A percentile compares a stretch with the other conserved stretches of the same genome.
Conservation (phyloP, 2,329 filamentous ascomycete genomes). For the Colletotrichum sp. region DNA sequence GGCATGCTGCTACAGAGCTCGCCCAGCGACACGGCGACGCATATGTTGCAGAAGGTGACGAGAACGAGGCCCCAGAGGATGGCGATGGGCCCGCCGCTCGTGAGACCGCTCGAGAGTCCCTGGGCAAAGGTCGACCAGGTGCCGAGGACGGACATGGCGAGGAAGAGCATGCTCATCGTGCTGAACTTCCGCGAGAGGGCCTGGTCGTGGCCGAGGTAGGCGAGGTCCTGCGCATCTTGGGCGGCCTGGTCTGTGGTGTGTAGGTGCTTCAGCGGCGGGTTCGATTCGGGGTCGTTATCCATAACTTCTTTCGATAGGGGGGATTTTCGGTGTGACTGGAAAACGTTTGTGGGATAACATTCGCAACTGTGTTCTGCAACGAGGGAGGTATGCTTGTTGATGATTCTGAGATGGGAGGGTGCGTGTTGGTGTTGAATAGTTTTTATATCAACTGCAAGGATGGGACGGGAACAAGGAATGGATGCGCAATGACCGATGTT, state of each 20-base stretch:
- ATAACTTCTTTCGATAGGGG: not conserved
- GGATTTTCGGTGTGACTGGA: not conserved
- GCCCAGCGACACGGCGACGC: conserved; percentile 59
- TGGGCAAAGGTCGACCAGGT: conserved; percentile 65
- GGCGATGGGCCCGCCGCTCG: conserved; percentile 56
- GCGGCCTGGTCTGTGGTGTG: not conserved
- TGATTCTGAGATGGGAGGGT: not conserved
- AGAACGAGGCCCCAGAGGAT: conserved; percentile 61
- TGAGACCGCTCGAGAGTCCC: conserved; percentile 46
- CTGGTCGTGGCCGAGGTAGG: conserved; percentile 44
- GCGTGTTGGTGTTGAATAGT: not conserved
- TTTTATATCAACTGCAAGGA: not conserved
- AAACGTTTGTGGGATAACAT: not conserved
- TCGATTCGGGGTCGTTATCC: not conserved
- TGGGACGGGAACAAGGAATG: not conserved
- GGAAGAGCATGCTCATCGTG: conserved; percentile 60
- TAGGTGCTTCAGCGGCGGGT: not conserved
- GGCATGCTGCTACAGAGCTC: conserved; percentile 65
- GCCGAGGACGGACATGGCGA: conserved; percentile 62
- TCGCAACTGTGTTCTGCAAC: not conserved
- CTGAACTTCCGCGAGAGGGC: conserved; percentile 52
- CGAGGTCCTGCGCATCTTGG: conserved; percentile 43
- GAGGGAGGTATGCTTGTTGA: not conserved
- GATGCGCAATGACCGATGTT: not conserved
- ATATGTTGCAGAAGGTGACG: conserved; percentile 56